phyloP scores from a whole-genome alignment of 176 grass and related monocot genomes.

The Eleusine indica region DNA sequence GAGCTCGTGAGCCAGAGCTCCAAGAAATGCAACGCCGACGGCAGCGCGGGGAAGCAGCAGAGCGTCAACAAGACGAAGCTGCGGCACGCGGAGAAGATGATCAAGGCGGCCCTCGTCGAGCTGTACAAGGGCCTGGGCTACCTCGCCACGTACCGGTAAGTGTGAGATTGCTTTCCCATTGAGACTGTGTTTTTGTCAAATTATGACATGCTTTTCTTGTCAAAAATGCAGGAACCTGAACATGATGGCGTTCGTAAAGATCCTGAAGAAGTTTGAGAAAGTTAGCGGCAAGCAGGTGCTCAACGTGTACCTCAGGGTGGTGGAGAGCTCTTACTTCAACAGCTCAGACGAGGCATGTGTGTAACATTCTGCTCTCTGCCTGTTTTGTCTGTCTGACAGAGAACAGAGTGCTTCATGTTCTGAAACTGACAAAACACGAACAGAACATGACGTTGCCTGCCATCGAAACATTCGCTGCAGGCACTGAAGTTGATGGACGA shows the following conservation, averaged over 20 bases:
- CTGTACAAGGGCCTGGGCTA: constrained; percentile 74
- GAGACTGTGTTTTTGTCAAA: too few relatives aligned
- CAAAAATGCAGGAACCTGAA: constrained; percentile 60
- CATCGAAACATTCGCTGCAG: neutral
- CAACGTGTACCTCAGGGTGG: constrained; percentile 66
- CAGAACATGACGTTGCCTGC: too few relatives aligned
- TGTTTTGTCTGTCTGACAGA: neutral
- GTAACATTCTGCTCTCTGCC: neutral
- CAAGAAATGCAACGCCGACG: constrained; percentile 49
- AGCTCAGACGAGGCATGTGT: constrained; percentile 61
- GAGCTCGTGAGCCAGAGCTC: constrained; percentile 57
- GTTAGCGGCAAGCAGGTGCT: constrained; percentile 61
- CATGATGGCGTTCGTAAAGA: constrained; percentile 87
- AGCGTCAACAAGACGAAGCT: constrained; percentile 71
- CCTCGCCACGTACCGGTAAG: constrained; percentile 75
- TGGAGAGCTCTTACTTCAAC: constrained; percentile 92
- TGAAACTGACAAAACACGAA: neutral
- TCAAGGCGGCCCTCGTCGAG: constrained; percentile 71
- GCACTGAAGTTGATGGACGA: constrained; percentile 78
- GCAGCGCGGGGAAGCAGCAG: constrained; percentile 31
- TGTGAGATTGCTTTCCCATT: too few relatives aligned
- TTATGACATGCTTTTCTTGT: too few relatives aligned
- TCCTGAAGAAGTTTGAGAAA: constrained; percentile 90
- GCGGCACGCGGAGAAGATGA: constrained; percentile 89
- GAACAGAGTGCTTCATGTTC: neutral